Evolutionary conservation across 2,329 filamentous ascomycete species (phyloP).

Genomic region (Neonectria coccinea): DNA sequence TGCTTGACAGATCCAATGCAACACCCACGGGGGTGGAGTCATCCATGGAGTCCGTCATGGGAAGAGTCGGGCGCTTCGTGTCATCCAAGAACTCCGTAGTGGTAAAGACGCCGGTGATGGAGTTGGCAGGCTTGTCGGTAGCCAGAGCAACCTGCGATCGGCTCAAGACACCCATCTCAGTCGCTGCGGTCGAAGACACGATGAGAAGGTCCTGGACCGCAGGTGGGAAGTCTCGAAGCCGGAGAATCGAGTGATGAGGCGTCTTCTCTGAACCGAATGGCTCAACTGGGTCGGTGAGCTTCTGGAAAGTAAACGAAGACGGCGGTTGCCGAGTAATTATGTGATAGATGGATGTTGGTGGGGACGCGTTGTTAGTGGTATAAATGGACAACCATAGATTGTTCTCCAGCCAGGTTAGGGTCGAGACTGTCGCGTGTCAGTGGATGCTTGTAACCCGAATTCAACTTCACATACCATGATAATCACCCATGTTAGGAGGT

Average conservation of each 20-base stretch:
- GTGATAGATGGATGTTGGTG: conserved; percentile 78
- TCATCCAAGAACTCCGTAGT: conserved; percentile 80
- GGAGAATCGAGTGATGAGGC: conserved; percentile 81
- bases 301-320: conserved; percentile 76
- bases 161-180: conserved; percentile 83
- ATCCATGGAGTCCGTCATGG: conserved; percentile 69
- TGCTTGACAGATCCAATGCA: conserved; percentile 85
- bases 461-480: conserved; percentile 70
- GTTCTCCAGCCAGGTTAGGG: conserved; percentile 89
- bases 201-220: conserved; percentile 85
- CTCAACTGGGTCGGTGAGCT: conserved; percentile 78
- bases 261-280: conserved; percentile 74
- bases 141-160: conserved; percentile 77
- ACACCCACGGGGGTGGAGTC: conserved; percentile 85
- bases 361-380: conserved; percentile 70
- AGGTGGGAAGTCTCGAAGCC: conserved; percentile 84
- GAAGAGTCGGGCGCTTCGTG: conserved; percentile 78
- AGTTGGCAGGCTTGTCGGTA: conserved; percentile 67
- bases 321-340: conserved; percentile 76
- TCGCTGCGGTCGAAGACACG: conserved; percentile 81
- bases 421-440: conserved; percentile 69
- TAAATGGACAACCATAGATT: conserved; percentile 85
- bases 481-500: conserved; percentile 74
- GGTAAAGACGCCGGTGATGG: conserved; percentile 76
- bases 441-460: not conserved